Percentiles rank a stretch among this genome's conserved stretches.
phyloP scores from a whole-genome alignment of 2,329 filamentous ascomycete genomes.

The Botryotinia convoluta region DNA sequence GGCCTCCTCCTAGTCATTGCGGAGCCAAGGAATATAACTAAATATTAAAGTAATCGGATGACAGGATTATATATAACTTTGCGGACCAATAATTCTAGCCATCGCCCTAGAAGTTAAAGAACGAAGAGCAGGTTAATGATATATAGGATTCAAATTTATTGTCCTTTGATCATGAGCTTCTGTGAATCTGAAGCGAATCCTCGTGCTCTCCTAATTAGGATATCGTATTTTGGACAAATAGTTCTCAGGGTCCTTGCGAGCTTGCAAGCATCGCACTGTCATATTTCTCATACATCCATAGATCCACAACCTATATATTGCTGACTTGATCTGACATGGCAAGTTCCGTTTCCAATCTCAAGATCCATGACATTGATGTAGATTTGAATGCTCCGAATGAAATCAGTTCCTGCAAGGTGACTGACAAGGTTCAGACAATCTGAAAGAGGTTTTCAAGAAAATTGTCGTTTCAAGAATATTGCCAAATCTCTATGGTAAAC shows the following conservation, averaged over 20 bases:
- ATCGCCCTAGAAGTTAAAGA: not conserved
- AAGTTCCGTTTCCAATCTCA: not conserved
- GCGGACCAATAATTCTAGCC: not conserved
- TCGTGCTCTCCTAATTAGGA: not conserved
- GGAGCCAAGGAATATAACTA: not conserved
- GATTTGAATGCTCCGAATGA: not conserved
- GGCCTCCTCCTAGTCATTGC: not conserved
- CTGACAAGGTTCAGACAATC: not conserved
- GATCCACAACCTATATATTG: not conserved
- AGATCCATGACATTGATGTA: not conserved
- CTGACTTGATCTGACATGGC: conserved; percentile 1
- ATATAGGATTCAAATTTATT: not conserved
- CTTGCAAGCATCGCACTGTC: not conserved
- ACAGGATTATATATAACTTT: not conserved
- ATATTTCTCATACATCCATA: not conserved
- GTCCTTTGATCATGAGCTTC: not conserved
- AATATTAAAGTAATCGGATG: not conserved
- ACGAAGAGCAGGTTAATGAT: not conserved
- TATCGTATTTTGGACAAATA: not conserved
- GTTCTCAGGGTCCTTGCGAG: not conserved
- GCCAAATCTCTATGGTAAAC: not conserved
- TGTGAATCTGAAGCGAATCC: not conserved
- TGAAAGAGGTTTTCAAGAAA: not conserved
- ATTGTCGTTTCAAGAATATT: not conserved
- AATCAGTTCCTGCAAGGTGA: not conserved